Base-by-base conservation (phyloP, 2,329 filamentous ascomycete species). In the Exophiala mesophila region DNA sequence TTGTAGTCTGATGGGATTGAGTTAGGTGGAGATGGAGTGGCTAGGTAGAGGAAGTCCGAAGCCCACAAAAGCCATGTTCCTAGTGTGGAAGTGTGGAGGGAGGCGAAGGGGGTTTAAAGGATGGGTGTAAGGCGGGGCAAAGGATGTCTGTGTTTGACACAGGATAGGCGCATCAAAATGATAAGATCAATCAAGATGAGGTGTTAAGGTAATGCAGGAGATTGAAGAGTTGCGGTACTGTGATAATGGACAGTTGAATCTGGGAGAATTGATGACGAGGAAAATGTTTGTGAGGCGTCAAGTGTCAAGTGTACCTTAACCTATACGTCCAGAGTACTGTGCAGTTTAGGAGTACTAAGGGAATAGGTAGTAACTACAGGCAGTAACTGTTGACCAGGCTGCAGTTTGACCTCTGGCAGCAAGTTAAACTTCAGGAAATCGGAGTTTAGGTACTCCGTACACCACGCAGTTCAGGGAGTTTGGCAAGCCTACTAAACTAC, bases 361-460 rank as follows among this genome's bases (percentile, higher is more conserved):
- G n/a, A n/a, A n/a, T n/a, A n/a, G n/a, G n/a, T n/a, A 37, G 17
- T 30, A 4, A 37, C 15, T 9, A 21, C 17, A 36, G 13, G 33
- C 31, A 16, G 6, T 12, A 26, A 26, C 20, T 39, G 23, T 30
- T 30, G 36, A 39, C 36, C 36, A 39, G 36, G 36, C 36, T 39
- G 36, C 36, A 39, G 36, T 39, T n/a, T 26, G 23, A 26, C 23
- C 23, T 26, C 12, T n/a, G n/a, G n/a, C n/a, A n/a, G n/a, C n/a
- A n/a, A n/a, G n/a, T n/a, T n/a, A n/a, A n/a, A n/a, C n/a, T n/a
- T n/a, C n/a, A n/a, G n/a, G n/a, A n/a, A n/a, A n/a, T n/a, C n/a
- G n/a, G n/a, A n/a, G n/a, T n/a, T n/a, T n/a, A n/a, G n/a, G n/a
- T n/a, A n/a, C n/a, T n/a, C n/a, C n/a, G n/a, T n/a, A n/a, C n/a